phyloP scores from a whole-genome alignment of 805 yeast genomes.

The Blastobotrys terrestris region DNA sequence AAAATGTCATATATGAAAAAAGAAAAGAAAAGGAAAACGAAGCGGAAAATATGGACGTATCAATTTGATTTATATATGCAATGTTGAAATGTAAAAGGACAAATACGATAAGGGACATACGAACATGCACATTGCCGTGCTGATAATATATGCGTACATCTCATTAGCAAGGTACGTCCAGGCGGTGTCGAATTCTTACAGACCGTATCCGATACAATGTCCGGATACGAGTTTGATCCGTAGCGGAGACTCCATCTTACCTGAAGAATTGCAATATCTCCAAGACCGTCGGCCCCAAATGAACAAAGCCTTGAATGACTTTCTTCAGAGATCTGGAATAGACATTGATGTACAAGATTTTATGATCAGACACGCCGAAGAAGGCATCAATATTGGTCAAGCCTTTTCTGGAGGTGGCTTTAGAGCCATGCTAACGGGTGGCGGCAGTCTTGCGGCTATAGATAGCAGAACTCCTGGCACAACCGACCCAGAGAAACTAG shows the following conservation, averaged over 20 bases:
- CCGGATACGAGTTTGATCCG: conserved; percentile 4
- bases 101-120: too few relatives aligned
- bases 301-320: conserved; percentile 33
- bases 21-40: too few relatives aligned
- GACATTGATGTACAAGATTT: conserved; percentile 38
- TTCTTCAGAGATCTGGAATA: conserved; percentile 40
- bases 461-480: conserved; percentile 61
- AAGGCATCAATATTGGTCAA: conserved; percentile 27
- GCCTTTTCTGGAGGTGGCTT: conserved; percentile 89
- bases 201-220: not conserved
- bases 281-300: conserved; percentile 14
- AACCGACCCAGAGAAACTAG: conserved; percentile 47
- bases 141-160: not conserved
- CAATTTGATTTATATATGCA: too few relatives aligned
- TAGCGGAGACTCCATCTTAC: conserved; percentile 7
- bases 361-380: conserved; percentile 12
- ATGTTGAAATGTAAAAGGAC: too few relatives aligned
- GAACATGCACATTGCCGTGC: not conserved
- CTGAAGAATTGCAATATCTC: conserved; percentile 21
- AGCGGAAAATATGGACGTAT: too few relatives aligned
- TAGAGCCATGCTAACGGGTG: conserved; percentile 79
- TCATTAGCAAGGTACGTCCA: not conserved
- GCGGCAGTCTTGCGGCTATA: conserved; percentile 73
- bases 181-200: not conserved
- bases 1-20: too few relatives aligned